Evolutionary conservation across 495 filamentous ascomycete genomes (phyloP), one percentile per base, ranked within the genome.

Genomic region (Pyrenopolyporus hunteri): DNA sequence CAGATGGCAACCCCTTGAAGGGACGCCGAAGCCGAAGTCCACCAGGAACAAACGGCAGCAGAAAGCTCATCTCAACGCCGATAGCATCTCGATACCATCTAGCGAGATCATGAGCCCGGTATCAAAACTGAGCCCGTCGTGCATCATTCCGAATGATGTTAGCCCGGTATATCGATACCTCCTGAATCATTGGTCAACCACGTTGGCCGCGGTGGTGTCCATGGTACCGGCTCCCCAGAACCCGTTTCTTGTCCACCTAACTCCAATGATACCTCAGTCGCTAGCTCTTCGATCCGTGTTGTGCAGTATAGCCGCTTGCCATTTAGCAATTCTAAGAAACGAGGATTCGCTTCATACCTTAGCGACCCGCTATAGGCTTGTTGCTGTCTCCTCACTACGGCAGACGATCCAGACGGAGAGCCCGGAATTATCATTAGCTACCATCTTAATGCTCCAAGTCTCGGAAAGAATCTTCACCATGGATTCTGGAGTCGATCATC

Each of bases 121-220:
- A 8, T 22, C 58, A 17, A 64, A 19, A 4, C 50, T 20, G 4
- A 44, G 51, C 11, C 55, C 56, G 8, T 56, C 62, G 9, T 45
- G 56, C 19, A 59, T 56, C n/a, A 13, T 62, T 8, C 63, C 57
- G n/a, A 44, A 50, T 37, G 47, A 66, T 43, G 33, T 57, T 7
- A 51, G 26, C 17, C 39, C 57, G 17, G 9, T 58, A 17, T 36
- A 64, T 39, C 55, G 50, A 25, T 68, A 66, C 26, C 49, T 72
- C 22, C 67, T 72, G 10, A 55, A 70, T 46, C 69, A 72, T 54
- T 72, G 69, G 69, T 63, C 60, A 6, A 70, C 67, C 2, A 70
- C 61, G 2, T 51, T 72, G 32, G 60, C 55, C 23, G 55, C 57
- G 17, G 52, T 67, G 20, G 60, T 72, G 9, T 70, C 67, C 7